Base-by-base conservation (phyloP, 176 grass and related monocot genomes). In the Triticum aestivum region DNA sequence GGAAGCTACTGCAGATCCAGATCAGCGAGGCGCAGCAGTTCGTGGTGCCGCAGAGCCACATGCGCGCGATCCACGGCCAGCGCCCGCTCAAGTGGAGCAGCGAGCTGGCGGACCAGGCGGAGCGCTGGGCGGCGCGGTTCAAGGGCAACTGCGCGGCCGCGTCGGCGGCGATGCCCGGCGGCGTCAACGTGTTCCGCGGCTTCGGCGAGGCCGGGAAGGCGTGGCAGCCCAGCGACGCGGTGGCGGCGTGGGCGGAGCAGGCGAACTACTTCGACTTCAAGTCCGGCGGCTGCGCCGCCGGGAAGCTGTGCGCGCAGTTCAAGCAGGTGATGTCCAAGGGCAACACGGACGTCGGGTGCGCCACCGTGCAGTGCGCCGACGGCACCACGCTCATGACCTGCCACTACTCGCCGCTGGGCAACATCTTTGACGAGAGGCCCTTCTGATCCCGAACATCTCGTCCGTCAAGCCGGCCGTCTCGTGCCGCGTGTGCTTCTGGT, bases 101-200 rank as follows among this genome's bases (percentile, higher is more conserved):
- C 77, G 65, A 62, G 35, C 82, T 94, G 73, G 85, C 89, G 38
- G 73, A 67, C n/a, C 62, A 79, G 58, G 87, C 87, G 2, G 38
- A 33, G 82, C 85, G 15, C 61, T 91, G 88, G 87, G 89, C 85
- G 8, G 29, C 7, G 38, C 61, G 56, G 82, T 89, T 38, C 77
- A 77, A 13, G 84, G 20, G 29, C 86, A 15, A 94, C 89, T 94
- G 92, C 89, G 64, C 77, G 6, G 80, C 74, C 3, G 56, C 84
- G 8, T 15, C 84, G 23, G 34, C 30, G 1, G 6, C 42, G 18
- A 21, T 59, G 54, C 54, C 54, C 7, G 54, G 51, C 13, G 85
- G 85, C 13, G 38, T 90, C 49, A 94, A 94, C 89, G 88, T 94
- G 30, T 94, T 94, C 82, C 75, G 70, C 26, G 89, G 89, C 32